These are phyloP conservation scores for Fistulifera pelliculosa DNA, from an alignment of 108 stramenopile genomes.

Conservation along the genomic window DNA sequence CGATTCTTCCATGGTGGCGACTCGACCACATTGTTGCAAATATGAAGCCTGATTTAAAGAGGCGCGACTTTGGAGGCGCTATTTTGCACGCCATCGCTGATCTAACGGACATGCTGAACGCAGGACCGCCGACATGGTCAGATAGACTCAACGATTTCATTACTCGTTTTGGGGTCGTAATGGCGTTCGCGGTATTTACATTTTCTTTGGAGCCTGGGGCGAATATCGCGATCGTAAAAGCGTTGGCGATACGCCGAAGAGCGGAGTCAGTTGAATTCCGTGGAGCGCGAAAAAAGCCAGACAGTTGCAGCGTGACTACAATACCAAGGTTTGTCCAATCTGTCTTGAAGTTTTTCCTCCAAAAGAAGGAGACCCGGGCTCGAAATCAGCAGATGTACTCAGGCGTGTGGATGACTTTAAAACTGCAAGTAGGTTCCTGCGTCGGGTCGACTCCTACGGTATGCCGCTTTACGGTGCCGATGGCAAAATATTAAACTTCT, in stretches of 20 bases:
- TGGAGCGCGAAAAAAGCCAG: conserved; percentile 72
- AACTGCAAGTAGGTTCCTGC: no score
- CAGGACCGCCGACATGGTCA: conserved; percentile 59
- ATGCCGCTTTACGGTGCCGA: conserved; percentile 63
- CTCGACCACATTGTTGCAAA: conserved; percentile 67
- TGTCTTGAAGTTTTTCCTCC: conserved; percentile 62
- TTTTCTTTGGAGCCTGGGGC: conserved; percentile 83
- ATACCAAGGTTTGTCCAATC: conserved; percentile 64
- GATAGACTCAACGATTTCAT: conserved; percentile 68
- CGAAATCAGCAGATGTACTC: background rate
- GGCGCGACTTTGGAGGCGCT: conserved; percentile 53
- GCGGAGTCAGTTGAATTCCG: conserved; percentile 40
- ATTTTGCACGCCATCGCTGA: conserved; percentile 56
- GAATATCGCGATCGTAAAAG: conserved; percentile 75
- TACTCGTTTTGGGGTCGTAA: conserved; percentile 66
- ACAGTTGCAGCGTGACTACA: conserved; percentile 49
- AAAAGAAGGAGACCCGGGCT: conserved; percentile 3
- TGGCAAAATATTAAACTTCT: conserved; percentile 59
- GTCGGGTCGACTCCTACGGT: conserved; percentile 59
- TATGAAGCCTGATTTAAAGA: conserved; percentile 71
- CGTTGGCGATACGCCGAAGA: conserved; percentile 55
- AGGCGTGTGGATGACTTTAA: no score
- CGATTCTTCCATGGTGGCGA: conserved; percentile 76
- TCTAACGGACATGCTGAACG: conserved; percentile 41
- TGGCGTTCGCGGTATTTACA: conserved; percentile 73